Evolutionary conservation across 2,329 filamentous ascomycete species (phyloP).

Genomic region (Ilyonectria mors-panacis): DNA sequence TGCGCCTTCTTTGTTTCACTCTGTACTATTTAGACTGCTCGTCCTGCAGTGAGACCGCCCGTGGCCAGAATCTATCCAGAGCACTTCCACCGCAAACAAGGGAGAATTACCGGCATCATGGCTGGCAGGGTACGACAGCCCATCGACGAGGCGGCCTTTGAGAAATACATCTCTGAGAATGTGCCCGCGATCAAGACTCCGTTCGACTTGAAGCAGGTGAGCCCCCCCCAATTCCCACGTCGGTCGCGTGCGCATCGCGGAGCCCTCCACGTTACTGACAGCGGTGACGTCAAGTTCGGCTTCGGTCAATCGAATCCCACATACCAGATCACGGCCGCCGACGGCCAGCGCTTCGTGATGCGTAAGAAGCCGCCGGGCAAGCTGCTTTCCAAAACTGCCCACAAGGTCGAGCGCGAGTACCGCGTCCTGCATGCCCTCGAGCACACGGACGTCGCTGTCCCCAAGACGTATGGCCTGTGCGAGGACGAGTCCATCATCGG

Average conservation of each 20-base stretch:
- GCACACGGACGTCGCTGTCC: slow-evolving; percentile 86
- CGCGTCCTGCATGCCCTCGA: slow-evolving; percentile 88
- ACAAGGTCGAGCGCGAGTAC: slow-evolving; percentile 97
- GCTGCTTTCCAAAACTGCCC: slow-evolving; percentile 92
- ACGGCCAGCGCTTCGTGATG: slow-evolving; percentile 84
- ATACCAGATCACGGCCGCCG: slow-evolving; percentile 85
- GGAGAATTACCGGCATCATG: slow-evolving; percentile 64
- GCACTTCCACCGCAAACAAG: neutral
- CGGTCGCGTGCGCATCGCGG: neutral
- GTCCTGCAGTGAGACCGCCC: neutral
- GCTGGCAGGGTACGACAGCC: slow-evolving; percentile 91
- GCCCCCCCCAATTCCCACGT: slow-evolving; percentile 30
- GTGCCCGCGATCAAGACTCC: slow-evolving; percentile 90
- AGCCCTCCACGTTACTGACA: slow-evolving; percentile 19
- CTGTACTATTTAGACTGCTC: neutral
- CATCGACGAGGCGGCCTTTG: slow-evolving; percentile 85
- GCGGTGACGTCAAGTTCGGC: slow-evolving; percentile 73
- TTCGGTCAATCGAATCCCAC: slow-evolving; percentile 99
- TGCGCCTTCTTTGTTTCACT: neutral
- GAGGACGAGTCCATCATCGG: slow-evolving; percentile 86
- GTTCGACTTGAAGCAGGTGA: slow-evolving; percentile 89
- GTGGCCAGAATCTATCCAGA: neutral
- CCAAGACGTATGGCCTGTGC: slow-evolving; percentile 86
- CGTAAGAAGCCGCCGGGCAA: slow-evolving; percentile 98
- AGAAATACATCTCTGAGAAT: slow-evolving; percentile 81